Evolutionary conservation across 495 filamentous ascomycete species (phyloP).

Genomic region (Pyrenula aspistea): DNA sequence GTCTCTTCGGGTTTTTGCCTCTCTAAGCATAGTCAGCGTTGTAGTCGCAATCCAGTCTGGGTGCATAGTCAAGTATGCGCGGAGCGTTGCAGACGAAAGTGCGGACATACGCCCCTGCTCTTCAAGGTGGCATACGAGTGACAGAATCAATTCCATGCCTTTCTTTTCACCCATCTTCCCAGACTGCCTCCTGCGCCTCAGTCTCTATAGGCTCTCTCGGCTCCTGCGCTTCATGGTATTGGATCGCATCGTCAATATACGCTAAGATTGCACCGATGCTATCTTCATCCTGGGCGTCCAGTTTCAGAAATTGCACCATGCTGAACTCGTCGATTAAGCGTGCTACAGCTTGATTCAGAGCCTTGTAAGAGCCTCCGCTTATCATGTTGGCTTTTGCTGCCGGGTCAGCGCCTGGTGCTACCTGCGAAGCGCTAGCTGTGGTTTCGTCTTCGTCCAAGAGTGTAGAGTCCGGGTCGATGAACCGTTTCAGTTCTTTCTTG

Average conservation of each 20-base stretch:
- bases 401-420: conserved; percentile 33
- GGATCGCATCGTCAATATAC: conserved; percentile 93
- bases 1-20: too few relatives aligned
- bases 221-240: conserved; percentile 93
- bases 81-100: too few relatives aligned
- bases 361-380: conserved; percentile 65
- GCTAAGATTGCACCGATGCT: conserved; percentile 84
- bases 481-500: conserved; percentile 74
- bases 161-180: conserved; percentile 33
- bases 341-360: conserved; percentile 74
- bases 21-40: too few relatives aligned
- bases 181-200: conserved; percentile 63
- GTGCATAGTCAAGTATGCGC: too few relatives aligned
- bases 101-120: too few relatives aligned
- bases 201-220: conserved; percentile 58
- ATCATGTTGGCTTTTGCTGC: conserved; percentile 52
- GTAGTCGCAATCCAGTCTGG: too few relatives aligned
- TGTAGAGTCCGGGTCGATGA: conserved; percentile 69
- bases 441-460: conserved; percentile 57
- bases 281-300: conserved; percentile 87
- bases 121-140: too few relatives aligned
- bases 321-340: conserved; percentile 90
- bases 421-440: conserved; percentile 21
- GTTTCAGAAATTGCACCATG: conserved; percentile 87
- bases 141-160: too few relatives aligned